Percentiles rank a stretch among this genome's conserved stretches.
Evolutionary conservation across 495 filamentous ascomycete species (phyloP).

Genomic region (Chaetomium fimeti): DNA sequence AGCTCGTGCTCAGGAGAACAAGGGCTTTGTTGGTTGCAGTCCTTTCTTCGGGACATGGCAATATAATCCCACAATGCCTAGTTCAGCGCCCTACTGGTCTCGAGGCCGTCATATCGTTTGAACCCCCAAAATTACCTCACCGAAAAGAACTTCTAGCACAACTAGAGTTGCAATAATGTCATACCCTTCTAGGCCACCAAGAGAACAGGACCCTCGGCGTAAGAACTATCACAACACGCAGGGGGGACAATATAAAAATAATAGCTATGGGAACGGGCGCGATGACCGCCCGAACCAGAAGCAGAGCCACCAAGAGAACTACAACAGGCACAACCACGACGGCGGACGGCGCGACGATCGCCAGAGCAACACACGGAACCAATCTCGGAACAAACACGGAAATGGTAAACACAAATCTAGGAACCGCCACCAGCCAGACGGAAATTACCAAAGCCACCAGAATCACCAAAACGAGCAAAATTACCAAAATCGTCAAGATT

Average conservation of each 20-base stretch:
- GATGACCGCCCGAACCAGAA: too few species aligned
- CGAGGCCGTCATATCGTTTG: background rate
- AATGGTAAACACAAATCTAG: background rate
- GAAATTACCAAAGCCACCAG: background rate
- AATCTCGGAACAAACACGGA: background rate
- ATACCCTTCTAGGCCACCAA: background rate
- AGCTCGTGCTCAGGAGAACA: background rate
- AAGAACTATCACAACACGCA: background rate
- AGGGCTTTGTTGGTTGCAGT: background rate
- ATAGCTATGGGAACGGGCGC: too few species aligned
- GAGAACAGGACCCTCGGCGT: background rate
- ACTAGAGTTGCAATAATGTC: background rate
- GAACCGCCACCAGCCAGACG: background rate
- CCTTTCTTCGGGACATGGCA: background rate
- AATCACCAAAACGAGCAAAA: background rate
- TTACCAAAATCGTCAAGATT: background rate
- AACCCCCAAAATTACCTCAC: background rate
- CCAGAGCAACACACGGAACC: background rate
- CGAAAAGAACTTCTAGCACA: background rate
- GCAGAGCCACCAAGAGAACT: background rate
- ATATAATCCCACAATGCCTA: background rate
- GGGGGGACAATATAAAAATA: too few species aligned
- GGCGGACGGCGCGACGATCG: background rate
- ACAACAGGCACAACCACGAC: background rate
- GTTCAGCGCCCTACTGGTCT: background rate